Evolutionary conservation across 352 stramenopile genomes (phyloP).

Genomic region (Phytophthora litchii): DNA sequence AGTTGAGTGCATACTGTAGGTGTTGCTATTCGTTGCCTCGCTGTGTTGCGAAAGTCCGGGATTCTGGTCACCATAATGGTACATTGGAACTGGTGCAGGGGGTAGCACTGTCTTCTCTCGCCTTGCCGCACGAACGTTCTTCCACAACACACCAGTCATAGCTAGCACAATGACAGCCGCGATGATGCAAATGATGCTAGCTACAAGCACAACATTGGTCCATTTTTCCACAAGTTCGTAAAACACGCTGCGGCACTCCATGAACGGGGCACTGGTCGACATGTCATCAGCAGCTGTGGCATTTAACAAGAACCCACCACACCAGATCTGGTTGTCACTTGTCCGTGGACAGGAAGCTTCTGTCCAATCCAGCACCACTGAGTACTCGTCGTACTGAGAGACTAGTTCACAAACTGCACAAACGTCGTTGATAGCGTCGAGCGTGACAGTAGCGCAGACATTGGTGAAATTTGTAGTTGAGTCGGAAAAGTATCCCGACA

Average conservation of each 20-base stretch:
- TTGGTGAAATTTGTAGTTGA: slow-evolving; percentile 56
- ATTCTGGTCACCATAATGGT: slow-evolving; percentile 39
- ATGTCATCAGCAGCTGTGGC: slow-evolving; percentile 46
- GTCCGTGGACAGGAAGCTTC: slow-evolving; percentile 59
- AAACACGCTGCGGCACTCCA: slow-evolving; percentile 64
- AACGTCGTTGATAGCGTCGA: slow-evolving; percentile 52
- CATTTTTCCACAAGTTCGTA: slow-evolving; percentile 75
- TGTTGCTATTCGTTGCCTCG: slow-evolving; percentile 35
- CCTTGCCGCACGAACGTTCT: slow-evolving; percentile 33
- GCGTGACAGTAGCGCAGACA: slow-evolving; percentile 50
- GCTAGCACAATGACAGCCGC: slow-evolving; percentile 53
- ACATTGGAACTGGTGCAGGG: slow-evolving; percentile 21
- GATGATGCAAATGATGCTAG: slow-evolving; percentile 58
- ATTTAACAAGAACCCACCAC: slow-evolving; percentile 65
- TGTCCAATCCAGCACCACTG: slow-evolving; percentile 68
- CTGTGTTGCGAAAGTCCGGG: slow-evolving; percentile 26
- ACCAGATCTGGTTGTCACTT: slow-evolving; percentile 70
- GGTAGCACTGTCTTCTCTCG: slow-evolving; percentile 22
- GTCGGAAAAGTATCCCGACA: slow-evolving; percentile 44
- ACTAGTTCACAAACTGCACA: slow-evolving; percentile 67
- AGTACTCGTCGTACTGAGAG: slow-evolving; percentile 65
- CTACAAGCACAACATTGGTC: slow-evolving; percentile 63
- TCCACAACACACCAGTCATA: slow-evolving; percentile 65
- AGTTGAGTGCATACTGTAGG: slow-evolving; percentile 44
- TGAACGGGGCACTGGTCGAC: slow-evolving; percentile 59